Evolutionary conservation across 306 rosid genomes (phyloP).

Genomic region (Vigna nakashimae): DNA sequence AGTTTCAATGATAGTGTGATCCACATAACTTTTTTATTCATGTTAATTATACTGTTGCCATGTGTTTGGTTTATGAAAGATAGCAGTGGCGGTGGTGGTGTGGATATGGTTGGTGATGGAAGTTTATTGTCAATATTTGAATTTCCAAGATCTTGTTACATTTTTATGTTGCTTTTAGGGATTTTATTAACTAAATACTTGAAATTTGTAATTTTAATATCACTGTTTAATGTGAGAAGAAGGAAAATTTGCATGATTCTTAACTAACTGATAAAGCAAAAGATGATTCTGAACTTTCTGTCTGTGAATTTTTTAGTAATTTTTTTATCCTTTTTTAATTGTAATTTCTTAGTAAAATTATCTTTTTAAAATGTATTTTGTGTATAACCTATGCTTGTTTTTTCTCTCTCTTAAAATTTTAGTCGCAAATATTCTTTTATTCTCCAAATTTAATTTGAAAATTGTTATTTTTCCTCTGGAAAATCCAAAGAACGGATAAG

Average conservation of each 20-base stretch:
- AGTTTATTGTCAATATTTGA: constrained; percentile 14
- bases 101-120: constrained; percentile 27
- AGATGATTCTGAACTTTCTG: constrained; percentile 39
- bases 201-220: neutral
- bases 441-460: no score
- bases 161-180: neutral
- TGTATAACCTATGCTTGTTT: no score
- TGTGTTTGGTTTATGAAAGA: neutral
- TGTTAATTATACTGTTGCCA: constrained; percentile 12
- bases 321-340: no score
- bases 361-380: no score
- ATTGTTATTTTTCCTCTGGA: no score
- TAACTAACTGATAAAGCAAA: constrained; percentile 36
- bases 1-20: constrained; percentile 6
- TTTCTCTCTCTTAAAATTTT: no score
- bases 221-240: neutral
- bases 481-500: no score
- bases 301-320: neutral
- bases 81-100: neutral
- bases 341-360: no score
- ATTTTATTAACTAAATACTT: neutral
- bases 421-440: no score
- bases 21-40: neutral
- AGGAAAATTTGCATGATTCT: constrained; percentile 23
- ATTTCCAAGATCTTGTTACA: neutral